Evolutionary conservation across 2,329 filamentous ascomycete genomes (phyloP).

Genomic region (Ophiocordyceps unilateralis): DNA sequence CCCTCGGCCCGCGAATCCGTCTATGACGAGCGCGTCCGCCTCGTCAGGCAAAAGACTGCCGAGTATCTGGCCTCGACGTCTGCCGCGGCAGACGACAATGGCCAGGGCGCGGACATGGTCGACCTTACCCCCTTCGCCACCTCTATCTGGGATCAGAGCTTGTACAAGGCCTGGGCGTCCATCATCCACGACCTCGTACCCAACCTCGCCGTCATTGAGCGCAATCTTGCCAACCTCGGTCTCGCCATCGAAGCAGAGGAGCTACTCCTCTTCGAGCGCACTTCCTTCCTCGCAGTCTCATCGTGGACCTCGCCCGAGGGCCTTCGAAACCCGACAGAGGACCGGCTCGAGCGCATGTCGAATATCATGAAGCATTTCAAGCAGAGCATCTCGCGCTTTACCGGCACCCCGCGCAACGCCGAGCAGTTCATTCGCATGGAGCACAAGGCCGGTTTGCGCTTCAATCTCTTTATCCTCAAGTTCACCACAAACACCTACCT

Average conservation of each 20-base stretch:
- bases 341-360: constrained; percentile 83
- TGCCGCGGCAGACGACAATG: not conserved
- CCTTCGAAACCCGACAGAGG: constrained; percentile 67
- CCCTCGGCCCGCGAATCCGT: constrained; percentile 60
- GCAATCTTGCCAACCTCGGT: constrained; percentile 66
- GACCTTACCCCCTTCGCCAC: constrained; percentile 81
- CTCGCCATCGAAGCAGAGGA: constrained; percentile 83
- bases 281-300: constrained; percentile 91
- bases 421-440: constrained; percentile 71
- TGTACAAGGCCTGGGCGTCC: constrained; percentile 96
- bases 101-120: constrained; percentile 19
- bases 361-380: constrained; percentile 99
- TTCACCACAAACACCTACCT: constrained; percentile 98
- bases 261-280: constrained; percentile 85
- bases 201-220: constrained; percentile 75
- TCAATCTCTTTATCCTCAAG: constrained; percentile 88
- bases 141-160: constrained; percentile 94
- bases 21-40: constrained; percentile 66
- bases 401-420: constrained; percentile 61
- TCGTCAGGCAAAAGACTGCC: constrained; percentile 57
- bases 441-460: constrained; percentile 57
- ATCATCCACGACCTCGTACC: constrained; percentile 98
- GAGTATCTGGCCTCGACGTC: constrained; percentile 26
- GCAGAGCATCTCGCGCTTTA: constrained; percentile 61
- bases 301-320: constrained; percentile 68